A percentile compares a stretch with the other conserved stretches of the same genome.
Conservation (phyloP, 768 basidiomycete species). For the Mycena galericulata region DNA sequence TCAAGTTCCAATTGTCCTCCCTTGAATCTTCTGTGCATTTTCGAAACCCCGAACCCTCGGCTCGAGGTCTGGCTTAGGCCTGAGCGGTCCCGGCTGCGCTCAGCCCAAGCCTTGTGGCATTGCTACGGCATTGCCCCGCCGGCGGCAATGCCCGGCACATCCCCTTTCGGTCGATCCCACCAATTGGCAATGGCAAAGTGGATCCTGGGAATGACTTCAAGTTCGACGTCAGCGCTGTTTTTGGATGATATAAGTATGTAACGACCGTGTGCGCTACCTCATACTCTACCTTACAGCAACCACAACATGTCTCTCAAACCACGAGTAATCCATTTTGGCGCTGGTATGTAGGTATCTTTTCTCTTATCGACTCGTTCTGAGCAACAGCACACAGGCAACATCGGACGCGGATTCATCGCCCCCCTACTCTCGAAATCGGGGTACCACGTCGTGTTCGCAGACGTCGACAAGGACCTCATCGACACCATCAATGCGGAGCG, state of each 20-base stretch:
- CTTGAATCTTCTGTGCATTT: too few relatives aligned
- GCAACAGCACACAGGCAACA: conserved; percentile 36
- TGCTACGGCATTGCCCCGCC: too few relatives aligned
- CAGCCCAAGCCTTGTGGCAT: too few relatives aligned
- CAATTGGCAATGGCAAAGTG: too few relatives aligned
- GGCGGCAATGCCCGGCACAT: too few relatives aligned
- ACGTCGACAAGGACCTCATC: conserved; percentile 48
- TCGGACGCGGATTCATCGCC: conserved; percentile 54
- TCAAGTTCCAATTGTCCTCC: too few relatives aligned
- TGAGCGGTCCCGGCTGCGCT: too few relatives aligned
- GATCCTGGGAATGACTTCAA: too few relatives aligned
- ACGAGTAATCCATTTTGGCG: conserved; percentile 51
- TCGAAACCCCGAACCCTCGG: too few relatives aligned
- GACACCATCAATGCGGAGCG: conserved; percentile 44
- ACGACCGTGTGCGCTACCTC: neutral
- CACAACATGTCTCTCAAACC: conserved; percentile 21
- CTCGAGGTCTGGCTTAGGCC: too few relatives aligned
- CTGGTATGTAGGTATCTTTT: conserved; percentile 38
- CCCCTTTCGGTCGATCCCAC: too few relatives aligned
- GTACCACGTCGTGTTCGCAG: conserved; percentile 52
- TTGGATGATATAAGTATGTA: neutral
- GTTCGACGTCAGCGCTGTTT: too few relatives aligned
- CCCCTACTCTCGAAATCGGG: conserved; percentile 50
- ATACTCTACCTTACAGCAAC: neutral
- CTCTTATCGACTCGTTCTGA: neutral